Evolutionary conservation across 306 rosid genomes (phyloP).

Genomic region (Inga leiocalycina): DNA sequence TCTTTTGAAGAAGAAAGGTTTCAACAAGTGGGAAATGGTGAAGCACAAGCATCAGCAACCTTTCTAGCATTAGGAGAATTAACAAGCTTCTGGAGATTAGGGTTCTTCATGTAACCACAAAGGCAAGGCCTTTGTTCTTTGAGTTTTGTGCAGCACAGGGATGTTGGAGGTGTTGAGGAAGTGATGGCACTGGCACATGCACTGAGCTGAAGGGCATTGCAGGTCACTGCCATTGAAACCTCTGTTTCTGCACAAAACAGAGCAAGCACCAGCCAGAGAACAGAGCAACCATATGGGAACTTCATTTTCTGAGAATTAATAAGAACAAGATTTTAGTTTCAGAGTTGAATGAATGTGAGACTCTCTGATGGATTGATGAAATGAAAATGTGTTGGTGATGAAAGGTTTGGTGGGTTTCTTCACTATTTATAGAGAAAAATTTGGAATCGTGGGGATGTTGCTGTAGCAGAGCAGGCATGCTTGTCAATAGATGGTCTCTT

Average conservation of each 20-base stretch:
- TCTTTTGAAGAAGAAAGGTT: background rate
- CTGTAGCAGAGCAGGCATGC: background rate
- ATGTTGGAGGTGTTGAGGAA: constrained; percentile 40
- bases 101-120: constrained; percentile 57
- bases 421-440: constrained; percentile 36
- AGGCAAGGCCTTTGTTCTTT: constrained; percentile 65
- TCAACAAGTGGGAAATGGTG: constrained; percentile 55
- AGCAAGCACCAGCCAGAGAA: constrained; percentile 12
- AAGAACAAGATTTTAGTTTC: background rate
- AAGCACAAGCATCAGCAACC: constrained; percentile 50
- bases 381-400: background rate
- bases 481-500: background rate
- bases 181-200: constrained; percentile 51
- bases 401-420: constrained; percentile 1
- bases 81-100: constrained; percentile 55
- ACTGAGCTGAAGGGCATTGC: constrained; percentile 51
- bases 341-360: background rate
- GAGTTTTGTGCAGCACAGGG: constrained; percentile 49
- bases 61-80: constrained; percentile 62
- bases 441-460: background rate
- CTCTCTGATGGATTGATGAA: background rate
- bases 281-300: constrained; percentile 19
- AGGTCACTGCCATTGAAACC: constrained; percentile 42
- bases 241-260: constrained; percentile 19
- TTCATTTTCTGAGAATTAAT: constrained; percentile 34